Evolutionary conservation across 2,329 filamentous ascomycete genomes (phyloP).

Genomic region (Aspergillus chevalieri): DNA sequence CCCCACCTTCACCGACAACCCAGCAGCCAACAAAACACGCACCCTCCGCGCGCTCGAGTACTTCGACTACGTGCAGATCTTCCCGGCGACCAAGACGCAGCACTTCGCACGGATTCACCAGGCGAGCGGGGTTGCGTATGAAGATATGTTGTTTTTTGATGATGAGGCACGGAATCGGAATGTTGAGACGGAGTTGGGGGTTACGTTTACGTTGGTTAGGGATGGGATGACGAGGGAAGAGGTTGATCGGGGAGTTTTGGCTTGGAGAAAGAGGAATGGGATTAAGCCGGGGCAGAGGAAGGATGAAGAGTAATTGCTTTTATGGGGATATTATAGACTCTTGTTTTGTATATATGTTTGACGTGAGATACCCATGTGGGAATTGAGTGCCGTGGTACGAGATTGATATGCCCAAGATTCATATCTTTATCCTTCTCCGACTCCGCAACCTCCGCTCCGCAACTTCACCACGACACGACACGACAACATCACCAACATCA

Average conservation of each 20-base stretch:
- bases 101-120: constrained; percentile 73
- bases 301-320: not conserved
- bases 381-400: no score
- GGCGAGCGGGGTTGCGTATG: constrained; percentile 63
- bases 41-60: constrained; percentile 46
- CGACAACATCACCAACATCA: not conserved
- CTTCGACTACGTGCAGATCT: constrained; percentile 57
- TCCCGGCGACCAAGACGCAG: constrained; percentile 72
- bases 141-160: constrained; percentile 94
- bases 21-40: constrained; percentile 36
- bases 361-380: not conserved
- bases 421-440: not conserved
- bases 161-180: constrained; percentile 83
- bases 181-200: constrained; percentile 65
- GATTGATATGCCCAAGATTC: not conserved
- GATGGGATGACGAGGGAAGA: constrained; percentile 73
- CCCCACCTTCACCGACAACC: constrained; percentile 36
- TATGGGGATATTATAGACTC: not conserved
- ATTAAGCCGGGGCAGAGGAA: constrained; percentile 26
- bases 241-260: constrained; percentile 69
- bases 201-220: constrained; percentile 75
- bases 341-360: not conserved
- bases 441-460: not conserved
- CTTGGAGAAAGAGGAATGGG: constrained; percentile 71
- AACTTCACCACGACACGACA: not conserved